Conservation (phyloP, 2,329 filamentous ascomycete species). For the Byssochlamys sp. region DNA sequence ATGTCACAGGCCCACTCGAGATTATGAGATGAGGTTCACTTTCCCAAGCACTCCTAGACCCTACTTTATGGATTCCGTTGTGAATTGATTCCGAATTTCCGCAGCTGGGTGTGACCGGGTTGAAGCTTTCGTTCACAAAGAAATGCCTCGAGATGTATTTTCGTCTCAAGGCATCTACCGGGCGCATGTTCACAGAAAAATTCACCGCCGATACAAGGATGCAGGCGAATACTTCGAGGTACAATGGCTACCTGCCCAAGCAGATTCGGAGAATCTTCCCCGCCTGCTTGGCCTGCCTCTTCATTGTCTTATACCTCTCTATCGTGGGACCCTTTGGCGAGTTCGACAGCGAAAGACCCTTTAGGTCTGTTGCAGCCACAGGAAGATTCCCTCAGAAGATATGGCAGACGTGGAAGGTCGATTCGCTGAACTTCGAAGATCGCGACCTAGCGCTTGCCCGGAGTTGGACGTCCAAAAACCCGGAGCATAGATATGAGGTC, state of each 20-base stretch:
- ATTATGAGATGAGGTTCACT: not conserved
- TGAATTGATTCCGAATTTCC: not conserved
- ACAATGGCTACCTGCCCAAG: constrained; percentile 14
- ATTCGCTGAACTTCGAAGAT: constrained; percentile 57
- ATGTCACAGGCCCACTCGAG: not conserved
- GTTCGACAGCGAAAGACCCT: constrained; percentile 9
- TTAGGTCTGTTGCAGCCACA: constrained; percentile 11
- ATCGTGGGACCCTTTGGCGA: constrained; percentile 32
- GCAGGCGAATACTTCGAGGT: not conserved
- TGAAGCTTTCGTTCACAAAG: not conserved
- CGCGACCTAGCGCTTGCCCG: constrained; percentile 51
- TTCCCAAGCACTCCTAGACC: not conserved
- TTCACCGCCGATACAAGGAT: constrained; percentile 1
- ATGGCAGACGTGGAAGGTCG: constrained; percentile 69
- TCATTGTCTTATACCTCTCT: constrained; percentile 40
- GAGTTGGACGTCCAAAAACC: constrained; percentile 59
- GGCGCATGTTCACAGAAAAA: not conserved
- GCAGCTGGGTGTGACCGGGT: not conserved
- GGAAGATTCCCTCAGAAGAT: constrained; percentile 55
- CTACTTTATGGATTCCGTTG: not conserved
- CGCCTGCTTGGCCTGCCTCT: constrained; percentile 37
- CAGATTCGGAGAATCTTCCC: constrained; percentile 42
- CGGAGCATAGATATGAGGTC: constrained; percentile 57
- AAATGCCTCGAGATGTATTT: not conserved
- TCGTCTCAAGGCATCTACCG: not conserved